phyloP scores from a whole-genome alignment of 306 rosid species.

The Herpetospermum pedunculosum region DNA sequence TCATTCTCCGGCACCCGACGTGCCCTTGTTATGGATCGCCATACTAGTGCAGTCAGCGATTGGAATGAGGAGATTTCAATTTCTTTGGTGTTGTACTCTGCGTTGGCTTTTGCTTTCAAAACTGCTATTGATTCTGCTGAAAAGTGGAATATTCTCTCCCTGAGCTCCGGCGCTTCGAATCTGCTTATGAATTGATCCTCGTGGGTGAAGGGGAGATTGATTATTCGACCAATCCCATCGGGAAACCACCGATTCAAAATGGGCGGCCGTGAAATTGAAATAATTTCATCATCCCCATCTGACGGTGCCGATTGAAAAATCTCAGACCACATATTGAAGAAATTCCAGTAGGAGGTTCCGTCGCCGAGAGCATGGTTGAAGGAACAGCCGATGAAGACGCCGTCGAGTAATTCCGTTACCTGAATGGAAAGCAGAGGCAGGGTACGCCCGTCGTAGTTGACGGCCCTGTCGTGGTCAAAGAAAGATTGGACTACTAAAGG shows the following conservation, averaged over 20 bases:
- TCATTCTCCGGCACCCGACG: not conserved
- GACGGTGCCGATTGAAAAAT: conserved; percentile 20
- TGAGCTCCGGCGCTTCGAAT: conserved; percentile 26
- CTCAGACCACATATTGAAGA: conserved; percentile 48
- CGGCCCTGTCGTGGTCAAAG: conserved; percentile 42
- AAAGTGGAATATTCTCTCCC: conserved; percentile 49
- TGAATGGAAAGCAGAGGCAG: conserved; percentile 37
- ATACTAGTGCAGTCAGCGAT: conserved; percentile 40
- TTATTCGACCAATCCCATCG: conserved; percentile 16
- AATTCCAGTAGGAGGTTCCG: conserved; percentile 38
- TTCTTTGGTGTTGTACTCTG: conserved; percentile 16
- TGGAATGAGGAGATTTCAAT: conserved; percentile 50
- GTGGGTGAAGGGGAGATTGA: conserved; percentile 36
- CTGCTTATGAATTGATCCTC: conserved; percentile 27
- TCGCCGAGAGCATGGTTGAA: conserved; percentile 37
- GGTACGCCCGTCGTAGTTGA: conserved; percentile 50
- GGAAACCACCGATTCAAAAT: conserved; percentile 40
- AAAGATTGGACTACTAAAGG: conserved; percentile 37
- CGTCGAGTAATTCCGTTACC: conserved; percentile 45
- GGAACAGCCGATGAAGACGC: conserved; percentile 55
- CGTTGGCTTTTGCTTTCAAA: conserved; percentile 48
- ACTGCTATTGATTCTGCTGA: conserved; percentile 30
- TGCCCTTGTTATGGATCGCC: conserved; percentile 19
- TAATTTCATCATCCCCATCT: not conserved
- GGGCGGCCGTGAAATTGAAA: conserved; percentile 23